These are phyloP conservation scores for Teunomyces pallodes DNA, from an alignment of 805 yeast genomes.

Conservation along the genomic window DNA sequence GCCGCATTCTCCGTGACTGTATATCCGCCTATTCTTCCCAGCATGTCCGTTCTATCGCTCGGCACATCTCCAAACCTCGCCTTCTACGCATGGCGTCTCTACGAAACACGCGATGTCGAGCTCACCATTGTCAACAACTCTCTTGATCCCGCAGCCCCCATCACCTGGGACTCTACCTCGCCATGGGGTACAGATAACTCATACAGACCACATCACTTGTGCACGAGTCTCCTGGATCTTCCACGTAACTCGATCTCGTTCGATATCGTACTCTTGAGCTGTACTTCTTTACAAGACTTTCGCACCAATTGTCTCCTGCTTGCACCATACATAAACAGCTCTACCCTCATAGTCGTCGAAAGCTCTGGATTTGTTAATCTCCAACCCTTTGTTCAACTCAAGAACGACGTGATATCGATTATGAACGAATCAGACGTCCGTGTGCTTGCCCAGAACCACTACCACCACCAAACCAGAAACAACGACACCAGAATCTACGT, in stretches of 20 bases:
- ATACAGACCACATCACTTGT: conserved; percentile 16
- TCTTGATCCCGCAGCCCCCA: conserved; percentile 10
- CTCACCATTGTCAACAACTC: conserved; percentile 40
- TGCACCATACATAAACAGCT: conserved; percentile 21
- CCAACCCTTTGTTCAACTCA: conserved; percentile 61
- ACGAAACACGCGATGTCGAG: conserved; percentile 37
- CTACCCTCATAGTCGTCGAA: conserved; percentile 61
- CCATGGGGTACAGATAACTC: conserved; percentile 5
- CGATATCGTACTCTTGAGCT: conserved; percentile 36
- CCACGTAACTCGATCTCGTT: conserved; percentile 16
- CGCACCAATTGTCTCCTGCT: conserved; percentile 26
- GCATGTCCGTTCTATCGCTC: conserved; percentile 5
- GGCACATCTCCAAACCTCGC: conserved; percentile 59
- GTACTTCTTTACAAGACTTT: conserved; percentile 38
- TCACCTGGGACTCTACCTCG: conserved; percentile 17
- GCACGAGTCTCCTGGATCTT: conserved; percentile 12
- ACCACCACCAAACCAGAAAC: conserved; percentile 35
- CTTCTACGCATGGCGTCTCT: conserved; percentile 59
- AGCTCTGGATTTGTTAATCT: conserved; percentile 69
- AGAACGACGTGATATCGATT: conserved; percentile 47
- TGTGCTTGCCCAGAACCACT: conserved; percentile 20
- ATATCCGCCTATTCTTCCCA: background rate
- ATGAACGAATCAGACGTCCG: conserved; percentile 63
- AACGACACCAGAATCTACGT: conserved; percentile 46
- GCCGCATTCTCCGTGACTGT: background rate